Evolutionary conservation across 2,329 filamentous ascomycete genomes (phyloP), one percentile per base, ranked within the genome.

Genomic region (Tolypocladium capitatum): DNA sequence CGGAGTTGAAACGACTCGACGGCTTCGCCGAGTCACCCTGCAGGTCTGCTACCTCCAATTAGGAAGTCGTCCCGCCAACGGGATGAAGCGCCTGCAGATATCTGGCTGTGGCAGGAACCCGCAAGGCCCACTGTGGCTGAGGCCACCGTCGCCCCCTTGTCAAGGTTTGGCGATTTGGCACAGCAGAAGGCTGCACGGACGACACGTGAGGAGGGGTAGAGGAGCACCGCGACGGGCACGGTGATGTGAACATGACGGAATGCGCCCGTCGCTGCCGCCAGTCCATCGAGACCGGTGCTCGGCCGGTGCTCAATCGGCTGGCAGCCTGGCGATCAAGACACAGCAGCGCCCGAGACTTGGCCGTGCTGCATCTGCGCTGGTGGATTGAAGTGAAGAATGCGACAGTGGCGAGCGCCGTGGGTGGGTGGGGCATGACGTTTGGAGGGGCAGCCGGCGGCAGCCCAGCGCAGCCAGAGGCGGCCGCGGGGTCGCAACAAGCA

Each of bases 361-460:
- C 24, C n/a, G 6, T 10, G 24, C 8, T 16, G 43, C 56, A 56
- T 57, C 56, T 50, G 56, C 49, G 46, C 47, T 57, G 56, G 50
- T 31, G 43, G 24, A 28, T n/a, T n/a, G n/a, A 30, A 21, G 45
- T 7, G 18, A 41, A 33, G 34, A 40, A 48, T 36, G 31, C 40
- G 44, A 52, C 46, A 56, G 58, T 60, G 58, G 58, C 58, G 55
- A 60, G 46, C 35, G 52, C 40, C 50, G 48, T 49, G n/a, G n/a
- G n/a, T 48, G 47, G 53, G 60, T 58, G 58, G 60, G 56, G 58
- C 53, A 61, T 63, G 60, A 61, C 59, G 59, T 61, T 59, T 53
- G 50, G 57, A 58, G 58, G 57, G 56, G 57, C 50, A 59, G 38
- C 45, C 44, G 36, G 28, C 41, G n/a, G n/a, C n/a, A n/a, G n/a